Percentiles rank a stretch among this genome's conserved stretches.
phyloP scores from a whole-genome alignment of 768 basidiomycete genomes.

The Mrakia frigida region DNA sequence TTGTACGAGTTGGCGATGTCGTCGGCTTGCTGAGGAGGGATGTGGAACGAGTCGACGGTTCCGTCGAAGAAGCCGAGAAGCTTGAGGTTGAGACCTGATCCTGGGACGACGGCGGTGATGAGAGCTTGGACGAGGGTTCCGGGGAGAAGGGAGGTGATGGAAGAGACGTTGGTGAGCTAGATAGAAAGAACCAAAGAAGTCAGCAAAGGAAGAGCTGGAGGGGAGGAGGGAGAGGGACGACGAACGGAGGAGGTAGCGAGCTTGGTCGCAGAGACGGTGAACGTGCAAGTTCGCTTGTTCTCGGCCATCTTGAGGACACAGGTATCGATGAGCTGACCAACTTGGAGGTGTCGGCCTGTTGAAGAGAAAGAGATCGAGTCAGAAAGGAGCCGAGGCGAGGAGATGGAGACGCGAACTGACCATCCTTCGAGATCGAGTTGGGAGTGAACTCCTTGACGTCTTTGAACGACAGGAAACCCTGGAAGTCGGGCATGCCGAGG shows the following conservation, averaged over 20 bases:
- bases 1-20: constrained; percentile 46
- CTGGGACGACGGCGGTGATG: constrained; percentile 65
- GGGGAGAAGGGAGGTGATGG: constrained; percentile 75
- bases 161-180: constrained; percentile 71
- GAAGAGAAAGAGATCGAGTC: constrained; percentile 9
- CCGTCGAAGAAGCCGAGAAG: constrained; percentile 88
- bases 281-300: constrained; percentile 73
- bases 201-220: constrained; percentile 8
- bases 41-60: constrained; percentile 75
- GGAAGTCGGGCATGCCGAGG: constrained; percentile 62
- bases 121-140: constrained; percentile 75
- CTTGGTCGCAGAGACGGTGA: constrained; percentile 52
- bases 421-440: constrained; percentile 27
- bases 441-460: constrained; percentile 52
- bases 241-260: constrained; percentile 17
- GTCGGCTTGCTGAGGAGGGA: constrained; percentile 44
- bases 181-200: background rate
- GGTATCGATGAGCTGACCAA: constrained; percentile 65
- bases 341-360: constrained; percentile 47
- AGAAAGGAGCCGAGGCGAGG: background rate
- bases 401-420: background rate
- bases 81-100: constrained; percentile 74
- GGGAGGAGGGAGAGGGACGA: constrained; percentile 6
- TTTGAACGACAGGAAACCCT: constrained; percentile 79
- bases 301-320: constrained; percentile 63